Conservation (phyloP, 768 basidiomycete species). For the Podaxis rugospora region DNA sequence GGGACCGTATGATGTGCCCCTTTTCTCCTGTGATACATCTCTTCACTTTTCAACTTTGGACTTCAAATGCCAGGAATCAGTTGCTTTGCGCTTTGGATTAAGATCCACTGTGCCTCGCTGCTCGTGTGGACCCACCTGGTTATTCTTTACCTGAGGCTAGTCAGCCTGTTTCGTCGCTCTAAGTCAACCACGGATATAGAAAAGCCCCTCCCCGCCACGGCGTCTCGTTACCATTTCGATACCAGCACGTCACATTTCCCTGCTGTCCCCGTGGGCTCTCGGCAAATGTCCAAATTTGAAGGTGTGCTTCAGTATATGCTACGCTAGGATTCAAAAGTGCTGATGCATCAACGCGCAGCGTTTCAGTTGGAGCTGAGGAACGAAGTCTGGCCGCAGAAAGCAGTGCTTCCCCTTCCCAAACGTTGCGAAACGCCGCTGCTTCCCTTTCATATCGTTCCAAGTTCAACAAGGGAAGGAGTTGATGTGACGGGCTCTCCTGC, state of each 20-base stretch:
- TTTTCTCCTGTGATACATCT: background rate
- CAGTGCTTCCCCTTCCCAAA: background rate
- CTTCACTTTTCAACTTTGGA: background rate
- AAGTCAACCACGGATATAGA: too few species aligned
- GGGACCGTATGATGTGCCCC: background rate
- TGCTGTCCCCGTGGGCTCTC: background rate
- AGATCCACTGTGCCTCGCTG: background rate
- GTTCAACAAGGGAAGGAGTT: background rate
- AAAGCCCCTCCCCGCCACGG: background rate
- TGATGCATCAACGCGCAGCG: background rate
- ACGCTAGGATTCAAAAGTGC: background rate
- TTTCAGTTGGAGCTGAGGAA: background rate
- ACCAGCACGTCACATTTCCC: background rate
- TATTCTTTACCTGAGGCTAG: background rate
- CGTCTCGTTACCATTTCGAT: background rate
- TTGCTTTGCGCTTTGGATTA: background rate
- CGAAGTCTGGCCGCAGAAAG: background rate
- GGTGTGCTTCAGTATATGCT: background rate
- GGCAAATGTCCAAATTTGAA: background rate
- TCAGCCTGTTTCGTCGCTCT: background rate
- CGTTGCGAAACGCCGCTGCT: conserved; percentile 7
- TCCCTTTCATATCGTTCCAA: conserved; percentile 4
- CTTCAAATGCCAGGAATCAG: background rate
- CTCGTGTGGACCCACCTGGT: background rate
- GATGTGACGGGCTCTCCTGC: background rate